Conservation (phyloP, 2,329 filamentous ascomycete species). For the Sphaerulina vaccinii region DNA sequence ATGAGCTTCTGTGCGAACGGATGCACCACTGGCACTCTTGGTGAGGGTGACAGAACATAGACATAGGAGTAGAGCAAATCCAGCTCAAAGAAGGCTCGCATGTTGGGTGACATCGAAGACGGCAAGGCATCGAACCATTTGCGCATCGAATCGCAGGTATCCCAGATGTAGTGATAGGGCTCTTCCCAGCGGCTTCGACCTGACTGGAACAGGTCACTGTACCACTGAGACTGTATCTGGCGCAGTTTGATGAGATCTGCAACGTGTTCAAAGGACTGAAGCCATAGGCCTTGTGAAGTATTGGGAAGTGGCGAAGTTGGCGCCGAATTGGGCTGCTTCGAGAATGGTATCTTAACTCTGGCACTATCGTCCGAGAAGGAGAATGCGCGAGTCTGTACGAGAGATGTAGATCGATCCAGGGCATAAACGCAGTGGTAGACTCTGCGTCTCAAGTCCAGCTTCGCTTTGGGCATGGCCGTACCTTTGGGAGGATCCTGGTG, state of each 20-base stretch:
- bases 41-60: conserved; percentile 80
- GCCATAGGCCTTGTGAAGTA: conserved; percentile 44
- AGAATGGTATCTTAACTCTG: conserved; percentile 72
- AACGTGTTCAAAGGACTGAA: conserved; percentile 65
- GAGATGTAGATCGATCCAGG: conserved; percentile 84
- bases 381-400: conserved; percentile 82
- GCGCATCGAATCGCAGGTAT: conserved; percentile 71
- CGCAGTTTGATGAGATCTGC: conserved; percentile 78
- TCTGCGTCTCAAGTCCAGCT: conserved; percentile 73
- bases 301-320: conserved; percentile 25
- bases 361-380: conserved; percentile 90
- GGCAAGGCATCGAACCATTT: conserved; percentile 81
- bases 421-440: conserved; percentile 91
- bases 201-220: conserved; percentile 82
- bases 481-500: conserved; percentile 85
- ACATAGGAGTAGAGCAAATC: conserved; percentile 90
- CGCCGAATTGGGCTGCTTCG: conserved; percentile 30
- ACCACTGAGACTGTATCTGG: conserved; percentile 83
- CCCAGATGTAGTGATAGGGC: conserved; percentile 70
- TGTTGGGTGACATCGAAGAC: conserved; percentile 59
- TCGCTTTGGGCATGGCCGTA: conserved; percentile 64
- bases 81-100: conserved; percentile 77
- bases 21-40: conserved; percentile 68
- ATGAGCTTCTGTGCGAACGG: conserved; percentile 64
- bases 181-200: conserved; percentile 67